Evolutionary conservation across 1,139 yeast genomes (phyloP).

Genomic region (Suhomyces choctaworum): DNA sequence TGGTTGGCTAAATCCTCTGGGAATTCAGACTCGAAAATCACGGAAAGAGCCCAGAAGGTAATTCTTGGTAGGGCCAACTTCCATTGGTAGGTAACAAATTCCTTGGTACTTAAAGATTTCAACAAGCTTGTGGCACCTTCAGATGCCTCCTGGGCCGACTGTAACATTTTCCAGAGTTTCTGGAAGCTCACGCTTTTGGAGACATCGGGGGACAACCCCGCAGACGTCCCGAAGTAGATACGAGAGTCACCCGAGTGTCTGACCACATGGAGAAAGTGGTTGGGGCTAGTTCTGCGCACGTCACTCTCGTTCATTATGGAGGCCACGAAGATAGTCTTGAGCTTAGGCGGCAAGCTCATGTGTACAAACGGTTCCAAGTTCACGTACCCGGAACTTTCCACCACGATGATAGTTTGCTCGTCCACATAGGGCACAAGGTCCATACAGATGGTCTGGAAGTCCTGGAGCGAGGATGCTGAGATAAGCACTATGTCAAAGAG

Average conservation of each 20-base stretch:
- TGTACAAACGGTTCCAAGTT: conserved; percentile 68
- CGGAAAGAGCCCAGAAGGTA: conserved; percentile 72
- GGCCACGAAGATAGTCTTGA: conserved; percentile 43
- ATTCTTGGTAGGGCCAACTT: conserved; percentile 76
- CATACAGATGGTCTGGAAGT: conserved; percentile 36
- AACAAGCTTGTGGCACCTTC: conserved; percentile 38
- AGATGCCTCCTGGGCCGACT: conserved; percentile 36
- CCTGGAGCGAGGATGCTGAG: conserved; percentile 43
- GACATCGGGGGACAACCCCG: conserved; percentile 18
- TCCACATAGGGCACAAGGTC: conserved; percentile 30
- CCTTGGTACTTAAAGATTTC: conserved; percentile 53
- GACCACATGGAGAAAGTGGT: conserved; percentile 29
- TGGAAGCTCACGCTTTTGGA: conserved; percentile 25
- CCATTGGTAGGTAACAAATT: conserved; percentile 80
- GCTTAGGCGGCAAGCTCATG: conserved; percentile 31
- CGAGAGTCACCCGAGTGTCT: conserved; percentile 35
- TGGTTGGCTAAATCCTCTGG: conserved; percentile 61
- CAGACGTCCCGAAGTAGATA: conserved; percentile 42
- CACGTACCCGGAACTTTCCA: conserved; percentile 71
- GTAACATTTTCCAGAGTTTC: conserved; percentile 35
- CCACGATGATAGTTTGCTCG: conserved; percentile 49
- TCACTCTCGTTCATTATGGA: conserved; percentile 70
- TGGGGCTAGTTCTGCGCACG: conserved; percentile 41
- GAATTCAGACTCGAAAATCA: conserved; percentile 68
- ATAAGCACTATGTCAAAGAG: conserved; percentile 40